phyloP scores from a whole-genome alignment of 139 green algal species.

The Chlamydomonas schloesseri region DNA sequence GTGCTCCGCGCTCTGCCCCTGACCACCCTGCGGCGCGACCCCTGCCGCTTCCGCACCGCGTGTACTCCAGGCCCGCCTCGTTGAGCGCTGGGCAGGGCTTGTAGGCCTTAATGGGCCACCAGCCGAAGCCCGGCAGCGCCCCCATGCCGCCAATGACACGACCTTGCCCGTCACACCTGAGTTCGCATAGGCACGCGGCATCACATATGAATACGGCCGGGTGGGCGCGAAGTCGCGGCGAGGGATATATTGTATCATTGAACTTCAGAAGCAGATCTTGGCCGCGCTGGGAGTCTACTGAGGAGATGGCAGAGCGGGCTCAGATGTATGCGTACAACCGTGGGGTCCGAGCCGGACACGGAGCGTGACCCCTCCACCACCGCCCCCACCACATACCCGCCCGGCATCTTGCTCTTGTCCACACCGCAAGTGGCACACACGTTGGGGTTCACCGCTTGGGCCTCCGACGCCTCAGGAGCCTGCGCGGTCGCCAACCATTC shows the following conservation, averaged over 20 bases:
- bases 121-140: conserved; percentile 79
- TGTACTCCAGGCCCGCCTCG: conserved; percentile 75
- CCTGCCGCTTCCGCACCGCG: conserved; percentile 60
- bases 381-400: conserved; percentile 33
- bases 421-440: conserved; percentile 54
- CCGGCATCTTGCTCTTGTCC: conserved; percentile 47
- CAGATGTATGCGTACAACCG: too few species aligned
- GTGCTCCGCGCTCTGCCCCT: too few species aligned
- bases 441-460: not conserved
- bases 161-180: conserved; percentile 80
- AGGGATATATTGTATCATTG: too few species aligned
- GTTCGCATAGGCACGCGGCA: too few species aligned
- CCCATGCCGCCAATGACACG: conserved; percentile 81
- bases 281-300: too few species aligned
- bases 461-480: not conserved
- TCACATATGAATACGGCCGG: not conserved
- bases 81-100: conserved; percentile 75
- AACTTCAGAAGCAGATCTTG: too few species aligned
- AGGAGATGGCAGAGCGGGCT: too few species aligned
- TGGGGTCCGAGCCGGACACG: too few species aligned
- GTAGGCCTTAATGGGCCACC: conserved; percentile 94
- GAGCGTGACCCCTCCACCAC: too few species aligned
- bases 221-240: not conserved
- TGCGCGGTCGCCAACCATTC: not conserved
- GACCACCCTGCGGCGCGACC: too few species aligned